Conservation (phyloP, 345 rosid species). For the Eucalyptus polyanthemos region DNA sequence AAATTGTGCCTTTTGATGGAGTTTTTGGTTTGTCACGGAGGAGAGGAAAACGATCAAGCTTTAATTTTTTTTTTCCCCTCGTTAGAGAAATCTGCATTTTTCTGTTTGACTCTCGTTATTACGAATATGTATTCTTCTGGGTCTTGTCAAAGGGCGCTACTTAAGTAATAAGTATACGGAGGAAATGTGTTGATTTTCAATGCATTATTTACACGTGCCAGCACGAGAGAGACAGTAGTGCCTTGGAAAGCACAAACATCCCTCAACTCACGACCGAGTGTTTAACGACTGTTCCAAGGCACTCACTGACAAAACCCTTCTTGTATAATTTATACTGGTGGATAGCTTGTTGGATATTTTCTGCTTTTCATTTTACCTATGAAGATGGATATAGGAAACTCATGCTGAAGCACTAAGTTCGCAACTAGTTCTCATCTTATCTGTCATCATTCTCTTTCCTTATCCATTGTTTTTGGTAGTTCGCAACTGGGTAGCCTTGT, state of each 20-base stretch:
- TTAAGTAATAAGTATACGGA: background rate
- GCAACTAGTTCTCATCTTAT: background rate
- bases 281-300: background rate
- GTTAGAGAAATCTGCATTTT: background rate
- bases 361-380: background rate
- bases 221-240: background rate
- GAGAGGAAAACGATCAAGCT: background rate
- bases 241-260: background rate
- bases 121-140: background rate
- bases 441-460: background rate
- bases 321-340: background rate
- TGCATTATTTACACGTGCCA: background rate
- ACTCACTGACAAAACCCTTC: background rate
- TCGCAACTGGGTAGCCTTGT: background rate
- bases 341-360: background rate
- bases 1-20: background rate
- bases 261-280: background rate
- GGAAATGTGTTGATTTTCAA: background rate
- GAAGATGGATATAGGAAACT: background rate
- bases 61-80: background rate
- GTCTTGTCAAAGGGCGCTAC: background rate
- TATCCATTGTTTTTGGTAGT: background rate
- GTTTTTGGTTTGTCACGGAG: background rate
- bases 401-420: background rate
- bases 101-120: background rate